Base-by-base conservation (phyloP, 2,329 filamentous ascomycete species). In the Xylariaceae sp. region DNA sequence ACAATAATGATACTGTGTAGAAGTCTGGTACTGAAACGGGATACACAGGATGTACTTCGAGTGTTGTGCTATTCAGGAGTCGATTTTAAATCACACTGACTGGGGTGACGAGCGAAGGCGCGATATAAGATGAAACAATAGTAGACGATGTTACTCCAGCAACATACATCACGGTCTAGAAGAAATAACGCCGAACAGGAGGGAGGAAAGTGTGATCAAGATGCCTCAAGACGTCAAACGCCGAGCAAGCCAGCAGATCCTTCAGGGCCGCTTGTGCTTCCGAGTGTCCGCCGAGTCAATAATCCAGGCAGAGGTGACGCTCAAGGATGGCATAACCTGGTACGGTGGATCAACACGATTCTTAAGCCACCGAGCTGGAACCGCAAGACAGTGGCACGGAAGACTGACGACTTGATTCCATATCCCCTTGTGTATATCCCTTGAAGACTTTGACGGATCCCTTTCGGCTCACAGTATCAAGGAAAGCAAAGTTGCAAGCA, bases 61-160 rank as follows among this genome's bases (percentile, higher is more conserved):
- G 44, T 39, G 52, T 55, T 58, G 58, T 51, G 47, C n/a, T 19
- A 35, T 39, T 40, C 33, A 27, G 7, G 4, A 27, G 22, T 27
- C 22, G 22, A 27, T 27, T 4, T 27, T 27, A 27, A 27, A 27
- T 27, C 22, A 27, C 22, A 27, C 22, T 5, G 22, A 7, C 22
- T 7, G 22, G 22, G 22, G 22, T 27, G 22, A 58, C 59, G 61
- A 60, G 53, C 59, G 58, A 59, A 59, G 48, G 57, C 39, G 54
- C 52, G 53, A 49, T 57, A 47, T 56, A 40, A 54, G 51, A 51
- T 49, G 14, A 39, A 52, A 45, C 45, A 22, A 35, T 43, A 50
- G 50, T 41, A 49, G 44, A 53, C 51, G 52, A 59, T 59, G 57
- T 57, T 48, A 61, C 58, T 63, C 52, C 45, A 46, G 47, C 49